A percentile compares a stretch with the other conserved stretches of the same genome.
Conservation (phyloP, 129 eudicot genomes). For the Pittosporum tobira region DNA sequence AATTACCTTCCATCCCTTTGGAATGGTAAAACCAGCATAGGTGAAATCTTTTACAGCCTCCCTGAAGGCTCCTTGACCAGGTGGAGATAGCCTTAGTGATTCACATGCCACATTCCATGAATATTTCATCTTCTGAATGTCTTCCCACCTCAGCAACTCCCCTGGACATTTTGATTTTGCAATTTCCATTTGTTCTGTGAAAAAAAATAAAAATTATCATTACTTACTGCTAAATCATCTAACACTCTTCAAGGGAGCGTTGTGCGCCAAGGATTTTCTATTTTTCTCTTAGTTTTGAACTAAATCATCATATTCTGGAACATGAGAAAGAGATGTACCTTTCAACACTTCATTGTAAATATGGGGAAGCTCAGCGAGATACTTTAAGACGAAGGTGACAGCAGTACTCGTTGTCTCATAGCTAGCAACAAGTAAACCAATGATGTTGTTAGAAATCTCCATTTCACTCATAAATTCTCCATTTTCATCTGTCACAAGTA, state of each 20-base stretch:
- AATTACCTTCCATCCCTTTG: constrained; percentile 12
- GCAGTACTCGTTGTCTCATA: constrained; percentile 29
- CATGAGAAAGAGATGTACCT: constrained; percentile 17
- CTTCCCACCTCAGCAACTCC: constrained; percentile 12
- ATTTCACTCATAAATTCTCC: constrained; percentile 22
- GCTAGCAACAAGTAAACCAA: constrained; percentile 24
- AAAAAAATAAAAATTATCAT: not conserved
- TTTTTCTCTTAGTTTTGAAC: no score
- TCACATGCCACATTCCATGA: constrained; percentile 14
- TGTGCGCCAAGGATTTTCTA: no score
- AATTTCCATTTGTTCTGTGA: constrained; percentile 8
- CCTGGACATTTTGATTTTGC: not conserved
- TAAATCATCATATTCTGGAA: no score
- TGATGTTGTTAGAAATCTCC: constrained; percentile 20
- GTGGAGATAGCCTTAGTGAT: constrained; percentile 13
- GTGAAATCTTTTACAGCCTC: constrained; percentile 13
- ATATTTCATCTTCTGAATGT: constrained; percentile 10
- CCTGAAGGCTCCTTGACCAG: constrained; percentile 12
- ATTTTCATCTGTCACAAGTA: constrained; percentile 19
- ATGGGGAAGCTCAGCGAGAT: constrained; percentile 37
- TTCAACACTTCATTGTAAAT: constrained; percentile 25
- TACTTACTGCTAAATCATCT: no score
- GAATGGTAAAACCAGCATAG: constrained; percentile 11
- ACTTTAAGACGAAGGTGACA: constrained; percentile 14
- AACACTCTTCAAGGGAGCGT: no score